A percentile compares a stretch with the other conserved stretches of the same genome.
These are phyloP conservation scores for Solanum ahanhuiri DNA, from an alignment of 257 asterid genomes.

Conservation along the genomic window DNA sequence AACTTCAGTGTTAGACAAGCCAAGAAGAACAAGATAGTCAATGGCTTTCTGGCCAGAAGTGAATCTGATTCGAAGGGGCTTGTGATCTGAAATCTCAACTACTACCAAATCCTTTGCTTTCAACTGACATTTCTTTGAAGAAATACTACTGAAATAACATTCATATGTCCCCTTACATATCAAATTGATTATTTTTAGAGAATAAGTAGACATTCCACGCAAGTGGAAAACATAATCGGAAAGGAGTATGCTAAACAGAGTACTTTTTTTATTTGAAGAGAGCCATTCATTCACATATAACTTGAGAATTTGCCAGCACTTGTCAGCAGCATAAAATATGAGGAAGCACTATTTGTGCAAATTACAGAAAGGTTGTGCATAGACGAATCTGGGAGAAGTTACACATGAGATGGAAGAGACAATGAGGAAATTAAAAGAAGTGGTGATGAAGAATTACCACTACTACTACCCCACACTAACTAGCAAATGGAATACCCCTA, in stretches of 20 bases:
- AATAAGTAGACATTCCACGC: not conserved
- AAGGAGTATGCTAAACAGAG: not conserved
- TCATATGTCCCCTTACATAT: not conserved
- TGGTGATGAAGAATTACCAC: not conserved
- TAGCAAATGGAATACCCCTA: not conserved
- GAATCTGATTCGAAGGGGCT: not conserved
- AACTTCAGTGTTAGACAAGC: not conserved
- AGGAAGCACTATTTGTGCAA: not conserved
- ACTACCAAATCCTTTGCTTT: not conserved
- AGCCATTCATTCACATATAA: not conserved
- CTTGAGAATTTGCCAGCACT: not conserved
- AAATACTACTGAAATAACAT: not conserved
- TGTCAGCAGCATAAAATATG: not conserved
- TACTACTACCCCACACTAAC: not conserved
- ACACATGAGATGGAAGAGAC: not conserved
- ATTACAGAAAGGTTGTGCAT: not conserved
- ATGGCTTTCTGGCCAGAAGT: not conserved
- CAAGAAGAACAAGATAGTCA: not conserved
- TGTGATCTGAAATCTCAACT: not conserved
- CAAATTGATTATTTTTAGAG: not conserved
- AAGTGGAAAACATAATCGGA: not conserved
- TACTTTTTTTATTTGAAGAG: not conserved
- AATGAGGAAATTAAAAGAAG: not conserved
- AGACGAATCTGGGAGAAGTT: not conserved
- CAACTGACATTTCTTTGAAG: not conserved